Base-by-base conservation (phyloP, 202 grass and related monocot species). In the Setaria viridis region DNA sequence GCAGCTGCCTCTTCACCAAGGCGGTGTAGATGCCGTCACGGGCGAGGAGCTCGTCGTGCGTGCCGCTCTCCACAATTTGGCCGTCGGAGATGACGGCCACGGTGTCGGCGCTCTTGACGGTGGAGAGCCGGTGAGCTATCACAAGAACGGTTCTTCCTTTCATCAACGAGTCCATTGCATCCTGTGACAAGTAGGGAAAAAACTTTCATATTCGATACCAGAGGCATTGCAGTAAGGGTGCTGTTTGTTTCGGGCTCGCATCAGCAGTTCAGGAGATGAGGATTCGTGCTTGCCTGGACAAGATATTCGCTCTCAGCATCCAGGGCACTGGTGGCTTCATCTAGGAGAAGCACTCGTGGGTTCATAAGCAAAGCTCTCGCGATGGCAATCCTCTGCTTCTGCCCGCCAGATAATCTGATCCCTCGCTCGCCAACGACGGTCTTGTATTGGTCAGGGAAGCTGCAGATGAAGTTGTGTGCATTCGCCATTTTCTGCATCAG, bases 301-400 rank as follows among this genome's bases (percentile, higher is more conserved):
- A 99, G 91, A 78, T 96, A 96, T 88, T 99, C 97, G 54, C 93
- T 96, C 91, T 99, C 97, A 0, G 97, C 97, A 74, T 99, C 97
- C 49, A 99, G 85, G 45, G 97, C 97, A 29, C 97, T 99, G 77
- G 97, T 99, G 37, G 97, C 97, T 86, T 99, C 97, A 48, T 99
- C 97, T 80, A 96, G 71, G 71, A 99, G 97, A 80, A 99, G 97
- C 81, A 99, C 87, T 63, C 91, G 78, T 25, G 97, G 97, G 46
- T 99, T 99, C 97, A 99, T 99, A 64, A 99, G 88, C 79, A 99
- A 90, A 89, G 97, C 97, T 93, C 97, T 96, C 13, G 97, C 97
- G 41, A 99, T 99, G 17, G 97, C 97, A 7, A 99, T 86, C 86
- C 97, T 95, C 73, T 99, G 97, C 82, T 99, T 99, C 86, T 99